Percentiles rank a stretch among this genome's conserved stretches.
phyloP scores from a whole-genome alignment of 805 yeast species.

The Middelhovenomyces tepae region DNA sequence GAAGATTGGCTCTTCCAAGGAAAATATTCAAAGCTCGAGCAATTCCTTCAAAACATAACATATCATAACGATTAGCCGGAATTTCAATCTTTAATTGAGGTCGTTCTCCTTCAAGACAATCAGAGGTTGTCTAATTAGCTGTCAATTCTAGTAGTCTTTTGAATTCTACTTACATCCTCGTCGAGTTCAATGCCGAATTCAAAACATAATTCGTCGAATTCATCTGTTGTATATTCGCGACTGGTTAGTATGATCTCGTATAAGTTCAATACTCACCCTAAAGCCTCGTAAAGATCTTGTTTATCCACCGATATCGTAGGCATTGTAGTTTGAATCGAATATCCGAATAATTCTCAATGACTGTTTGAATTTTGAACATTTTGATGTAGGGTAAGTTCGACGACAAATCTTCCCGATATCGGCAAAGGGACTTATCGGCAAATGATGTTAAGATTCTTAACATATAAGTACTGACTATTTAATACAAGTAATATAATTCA shows the following conservation, averaged over 20 bases:
- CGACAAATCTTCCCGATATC: no score
- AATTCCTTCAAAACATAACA: constrained; percentile 97
- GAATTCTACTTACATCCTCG: constrained; percentile 47
- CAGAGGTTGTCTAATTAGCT: constrained; percentile 59
- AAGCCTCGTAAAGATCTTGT: constrained; percentile 74
- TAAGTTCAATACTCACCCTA: constrained; percentile 54
- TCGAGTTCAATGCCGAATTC: constrained; percentile 96
- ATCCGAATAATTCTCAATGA: background rate
- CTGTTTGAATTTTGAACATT: background rate
- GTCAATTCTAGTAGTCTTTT: background rate
- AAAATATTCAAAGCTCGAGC: constrained; percentile 91
- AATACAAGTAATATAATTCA: no score
- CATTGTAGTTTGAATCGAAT: constrained; percentile 44
- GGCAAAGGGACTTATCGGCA: no score
- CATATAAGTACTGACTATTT: no score
- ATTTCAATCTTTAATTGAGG: constrained; percentile 97
- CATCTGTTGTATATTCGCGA: constrained; percentile 70
- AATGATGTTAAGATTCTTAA: no score
- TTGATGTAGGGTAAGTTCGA: no score
- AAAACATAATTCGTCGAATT: constrained; percentile 94
- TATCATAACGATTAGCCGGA: constrained; percentile 96
- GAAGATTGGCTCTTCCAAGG: constrained; percentile 57
- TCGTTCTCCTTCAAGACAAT: constrained; percentile 81
- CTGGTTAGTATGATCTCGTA: no score
- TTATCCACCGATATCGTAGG: constrained; percentile 97